phyloP scores from a whole-genome alignment of 805 yeast genomes.

The Pichia membranifaciens region DNA sequence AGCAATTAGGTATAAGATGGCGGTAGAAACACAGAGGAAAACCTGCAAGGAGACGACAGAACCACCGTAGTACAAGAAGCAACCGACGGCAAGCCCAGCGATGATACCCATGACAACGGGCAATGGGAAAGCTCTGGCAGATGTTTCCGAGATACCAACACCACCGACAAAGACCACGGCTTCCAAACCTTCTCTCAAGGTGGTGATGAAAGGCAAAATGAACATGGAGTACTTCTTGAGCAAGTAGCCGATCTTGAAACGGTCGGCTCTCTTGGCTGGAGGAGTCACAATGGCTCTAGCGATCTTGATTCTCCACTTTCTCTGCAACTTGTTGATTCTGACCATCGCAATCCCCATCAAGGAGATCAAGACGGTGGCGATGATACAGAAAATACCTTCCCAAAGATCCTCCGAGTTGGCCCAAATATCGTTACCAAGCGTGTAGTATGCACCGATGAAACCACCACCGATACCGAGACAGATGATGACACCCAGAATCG shows the following conservation, averaged over 20 bases:
- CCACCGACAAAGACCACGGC: slow-evolving; percentile 96
- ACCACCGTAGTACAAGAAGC: slow-evolving; percentile 73
- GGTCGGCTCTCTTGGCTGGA: slow-evolving; percentile 44
- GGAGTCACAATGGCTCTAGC: slow-evolving; percentile 70
- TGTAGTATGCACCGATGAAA: slow-evolving; percentile 89
- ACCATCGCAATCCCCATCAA: slow-evolving; percentile 96
- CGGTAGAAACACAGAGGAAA: slow-evolving; percentile 81
- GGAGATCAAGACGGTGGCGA: slow-evolving; percentile 85
- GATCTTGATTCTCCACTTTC: slow-evolving; percentile 93
- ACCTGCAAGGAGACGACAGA: slow-evolving; percentile 76
- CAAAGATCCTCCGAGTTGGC: slow-evolving; percentile 83
- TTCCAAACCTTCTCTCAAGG: slow-evolving; percentile 94
- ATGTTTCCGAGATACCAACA: slow-evolving; percentile 58
- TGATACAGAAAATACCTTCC: slow-evolving; percentile 93
- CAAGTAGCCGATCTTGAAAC: slow-evolving; percentile 49
- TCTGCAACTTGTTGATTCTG: slow-evolving; percentile 92
- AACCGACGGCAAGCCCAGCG: slow-evolving; percentile 73
- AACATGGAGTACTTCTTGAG: slow-evolving; percentile 81
- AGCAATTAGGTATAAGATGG: slow-evolving; percentile 80
- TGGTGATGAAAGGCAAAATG: slow-evolving; percentile 82
- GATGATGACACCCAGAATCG: slow-evolving; percentile 61
- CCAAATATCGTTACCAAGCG: slow-evolving; percentile 78
- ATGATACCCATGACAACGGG: slow-evolving; percentile 86
- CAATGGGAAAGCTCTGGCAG: slow-evolving; percentile 69
- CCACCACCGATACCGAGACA: slow-evolving; percentile 88